Evolutionary conservation across 2,329 filamentous ascomycete genomes (phyloP), one percentile per base, ranked within the genome.

Genomic region (Penicillium sp.): DNA sequence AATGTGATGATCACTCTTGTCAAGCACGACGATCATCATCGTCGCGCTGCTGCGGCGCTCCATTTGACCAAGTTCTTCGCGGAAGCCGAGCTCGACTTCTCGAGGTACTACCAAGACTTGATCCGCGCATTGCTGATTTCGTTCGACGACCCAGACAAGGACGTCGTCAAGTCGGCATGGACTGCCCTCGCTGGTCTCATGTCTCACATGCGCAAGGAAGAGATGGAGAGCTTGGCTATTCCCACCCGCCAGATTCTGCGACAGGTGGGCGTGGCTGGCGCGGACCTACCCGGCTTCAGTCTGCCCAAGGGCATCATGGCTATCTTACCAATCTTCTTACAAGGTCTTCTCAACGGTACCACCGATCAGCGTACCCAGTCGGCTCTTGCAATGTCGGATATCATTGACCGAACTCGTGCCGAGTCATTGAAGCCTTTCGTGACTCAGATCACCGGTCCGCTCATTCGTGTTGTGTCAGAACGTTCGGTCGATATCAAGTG

Each of bases 381-480:
- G 55, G 94, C 95, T 44, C 81, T 97, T 59, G 94, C 90, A 54
- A 95, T 99, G 64, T 96, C 92, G 3, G 95, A 99, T 70, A 89
- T 99, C 62, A 88, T 97, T 61, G 94, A 97, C 76, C 86, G 94
- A 55, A 95, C 94, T 27, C 93, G 87, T 72, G 85, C 91, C 62
- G 87, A 91, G 56, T 87, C 92, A 21, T 80, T 99, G 59, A 95
- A 94, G 75, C 91, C 92, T 8, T 97, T 95, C 67, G 94, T 99
- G 57, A 97, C 93, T 31, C 92, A 97, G 69, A 97, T 99, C 65
- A 97, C 95, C 6, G 94, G 94, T 70, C 94, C 95, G 23, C 84
- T 99, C 51, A 99, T 99, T 73, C 90, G 94, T 82, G 93, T 97
- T 23, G 92, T 99, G 18, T 97, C 94, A 6, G 94, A 99, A 73